A percentile compares a stretch with the other conserved stretches of the same genome.
phyloP scores from a whole-genome alignment of 768 basidiomycete genomes.

The Mycena rosella region DNA sequence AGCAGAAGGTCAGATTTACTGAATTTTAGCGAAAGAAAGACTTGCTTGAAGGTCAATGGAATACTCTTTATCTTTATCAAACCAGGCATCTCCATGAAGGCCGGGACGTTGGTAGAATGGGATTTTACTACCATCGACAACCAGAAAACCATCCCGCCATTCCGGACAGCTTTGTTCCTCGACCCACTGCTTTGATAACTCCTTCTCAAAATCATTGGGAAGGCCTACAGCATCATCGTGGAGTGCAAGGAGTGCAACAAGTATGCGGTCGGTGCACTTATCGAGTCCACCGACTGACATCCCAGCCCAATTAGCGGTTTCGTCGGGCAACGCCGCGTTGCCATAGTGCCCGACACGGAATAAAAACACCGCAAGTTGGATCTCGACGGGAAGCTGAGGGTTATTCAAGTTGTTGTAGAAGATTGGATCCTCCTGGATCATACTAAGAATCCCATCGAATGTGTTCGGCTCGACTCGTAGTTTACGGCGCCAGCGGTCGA shows the following conservation, averaged over 20 bases:
- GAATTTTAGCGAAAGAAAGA: too few species aligned
- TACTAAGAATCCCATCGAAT: conserved; percentile 19
- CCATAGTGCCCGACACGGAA: conserved; percentile 40
- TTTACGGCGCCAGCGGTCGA: too few species aligned
- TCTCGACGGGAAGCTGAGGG: conserved; percentile 37
- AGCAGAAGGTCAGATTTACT: background rate
- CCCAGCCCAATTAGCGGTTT: conserved; percentile 38
- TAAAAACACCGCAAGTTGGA: conserved; percentile 42
- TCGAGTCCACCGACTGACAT: conserved; percentile 33
- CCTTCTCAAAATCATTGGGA: conserved; percentile 25
- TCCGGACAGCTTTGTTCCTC: conserved; percentile 23
- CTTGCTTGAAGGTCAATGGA: conserved; percentile 37
- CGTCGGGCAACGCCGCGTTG: conserved; percentile 37
- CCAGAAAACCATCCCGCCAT: conserved; percentile 44
- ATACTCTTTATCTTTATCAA: conserved; percentile 39
- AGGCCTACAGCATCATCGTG: conserved; percentile 30
- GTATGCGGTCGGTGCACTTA: conserved; percentile 34
- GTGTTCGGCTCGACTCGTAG: background rate
- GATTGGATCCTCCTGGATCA: conserved; percentile 35
- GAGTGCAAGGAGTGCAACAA: conserved; percentile 30
- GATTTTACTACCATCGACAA: conserved; percentile 43
- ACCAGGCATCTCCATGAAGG: conserved; percentile 40
- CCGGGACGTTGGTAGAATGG: conserved; percentile 41
- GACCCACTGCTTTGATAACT: conserved; percentile 20
- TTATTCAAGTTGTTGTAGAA: conserved; percentile 43